Evolutionary conservation across 345 rosid species (phyloP), one percentile per base, ranked within the genome.

Genomic region (Stellera chamaejasme): DNA sequence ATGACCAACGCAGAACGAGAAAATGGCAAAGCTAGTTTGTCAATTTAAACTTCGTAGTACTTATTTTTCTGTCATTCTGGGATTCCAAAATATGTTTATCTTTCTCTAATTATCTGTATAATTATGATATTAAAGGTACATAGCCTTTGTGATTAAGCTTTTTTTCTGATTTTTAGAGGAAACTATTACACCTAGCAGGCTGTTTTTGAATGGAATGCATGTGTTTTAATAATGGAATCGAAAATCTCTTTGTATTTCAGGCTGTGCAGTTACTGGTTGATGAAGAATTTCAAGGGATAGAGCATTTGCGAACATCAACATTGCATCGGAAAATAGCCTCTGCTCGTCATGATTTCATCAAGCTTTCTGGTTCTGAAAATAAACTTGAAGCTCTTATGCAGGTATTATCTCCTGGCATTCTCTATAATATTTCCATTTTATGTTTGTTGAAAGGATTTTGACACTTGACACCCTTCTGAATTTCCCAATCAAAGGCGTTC

Each of bases 251-350:
- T 63, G 57, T 56, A 47, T 63, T 70, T 50, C 89, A 89, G 97
- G 99, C 97, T 39, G 99, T 93, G 65, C 96, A 93, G 69, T 84
- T 72, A 62, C 72, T 89, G 70, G 61, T 89, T 56, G 96, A 86
- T 55, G 97, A 93, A 62, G 99, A 93, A 74, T 93, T 89, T 80
- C 71, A 79, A 75, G 99, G 98, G 62, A 81, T 92, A 69, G 73
- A 56, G 56, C 98, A 92, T 79, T 72, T 92, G 58, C 81, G 89
- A 47, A 92, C 98, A 68, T 88, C 98, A 42, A 65, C 98, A 50
- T 62, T 92, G 70, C 98, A 92, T 69, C 84, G 86, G 75, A 92
- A 79, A 79, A 76, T 88, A 68, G 89, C 98, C 48, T 76, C 87
- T 44, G 95, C 95, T 60, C 87, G 96, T 39, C 98, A 88, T 72